These are phyloP conservation scores for Narthecium ossifragum DNA, from an alignment of 106 monocot genomes.

Conservation along the genomic window DNA sequence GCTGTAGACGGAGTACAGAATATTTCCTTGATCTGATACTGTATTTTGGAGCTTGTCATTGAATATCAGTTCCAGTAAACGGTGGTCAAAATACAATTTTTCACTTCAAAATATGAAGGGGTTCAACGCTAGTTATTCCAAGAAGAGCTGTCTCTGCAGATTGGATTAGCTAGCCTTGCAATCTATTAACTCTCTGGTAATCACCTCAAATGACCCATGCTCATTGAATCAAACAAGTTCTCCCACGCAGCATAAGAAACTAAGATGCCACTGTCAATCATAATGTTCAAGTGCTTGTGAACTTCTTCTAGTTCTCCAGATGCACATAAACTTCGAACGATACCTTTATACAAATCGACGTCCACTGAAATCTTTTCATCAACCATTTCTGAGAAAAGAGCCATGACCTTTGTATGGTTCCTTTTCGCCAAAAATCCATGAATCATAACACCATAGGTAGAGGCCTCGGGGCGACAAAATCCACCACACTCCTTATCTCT, in stretches of 20 bases:
- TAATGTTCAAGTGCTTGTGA: constrained; percentile 7
- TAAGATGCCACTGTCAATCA: constrained; percentile 26
- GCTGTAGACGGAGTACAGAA: too few species aligned
- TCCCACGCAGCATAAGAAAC: constrained; percentile 32
- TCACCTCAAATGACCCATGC: too few species aligned
- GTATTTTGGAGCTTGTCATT: too few species aligned
- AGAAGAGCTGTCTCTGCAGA: too few species aligned
- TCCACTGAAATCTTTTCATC: constrained; percentile 5
- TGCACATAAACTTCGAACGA: constrained; percentile 15
- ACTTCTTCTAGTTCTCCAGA: constrained; percentile 14
- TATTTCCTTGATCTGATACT: too few species aligned
- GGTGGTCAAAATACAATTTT: too few species aligned
- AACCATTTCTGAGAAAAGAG: constrained; percentile 17
- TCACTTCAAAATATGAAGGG: too few species aligned
- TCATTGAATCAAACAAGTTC: neutral
- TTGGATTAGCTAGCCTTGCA: too few species aligned
- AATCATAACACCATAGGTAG: constrained; percentile 18
- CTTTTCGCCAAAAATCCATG: constrained; percentile 12
- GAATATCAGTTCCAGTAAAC: too few species aligned
- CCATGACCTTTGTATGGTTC: neutral
- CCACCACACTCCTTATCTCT: neutral
- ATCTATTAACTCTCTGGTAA: too few species aligned
- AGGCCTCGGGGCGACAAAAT: constrained; percentile 6
- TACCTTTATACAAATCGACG: constrained; percentile 14
- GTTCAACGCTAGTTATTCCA: too few species aligned